Base-by-base conservation (phyloP, 768 basidiomycete genomes). In the Boletales sp. region DNA sequence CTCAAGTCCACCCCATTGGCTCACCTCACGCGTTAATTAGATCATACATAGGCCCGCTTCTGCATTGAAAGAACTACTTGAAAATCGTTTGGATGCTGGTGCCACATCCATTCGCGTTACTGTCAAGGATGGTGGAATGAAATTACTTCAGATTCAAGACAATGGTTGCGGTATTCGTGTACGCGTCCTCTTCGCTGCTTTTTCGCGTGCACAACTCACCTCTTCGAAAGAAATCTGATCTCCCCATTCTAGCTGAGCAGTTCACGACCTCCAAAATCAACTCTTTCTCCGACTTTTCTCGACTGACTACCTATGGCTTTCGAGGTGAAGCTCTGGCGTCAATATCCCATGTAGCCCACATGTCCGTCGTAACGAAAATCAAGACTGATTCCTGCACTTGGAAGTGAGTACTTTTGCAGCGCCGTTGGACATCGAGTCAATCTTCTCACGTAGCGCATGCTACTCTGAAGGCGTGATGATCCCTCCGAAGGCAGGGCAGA, bases 241-340 rank as follows among this genome's bases (percentile, higher is more conserved):
- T 99, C 4, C 85, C 91, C 1, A 85, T 99, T 18, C 77, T 99
- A 6, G 94, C 95, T 36, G 89, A 94, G 66, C 78, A 96, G 7
- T 97, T 95, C 64, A 95, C 95, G 13, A 99, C 96, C 0, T 95
- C 93, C 4, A 99, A 98, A 62, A 70, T 99, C 5, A 79, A 83
- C 1, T 80, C 81, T 0, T 99, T 92, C 61, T 84, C 88, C 4
- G 96, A 99, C 62, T 67, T 99, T 47, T 82, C 84, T 32, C 75
- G 74, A n/a, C 75, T 99, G 33, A 76, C 80, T 2, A 98, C 95
- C 0, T 98, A 97, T 66, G 96, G 96, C 1, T 99, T 99, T 68
- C 81, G 96, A 45, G 95, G 96, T 28, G 96, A 99, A 71, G 96
- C 96, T 0, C 72, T 99, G 42, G 96, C 95, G 3, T 94, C 92